These are phyloP conservation scores for Trichophyton simii DNA, from an alignment of 2,329 filamentous ascomycete species.

Conservation along the genomic window DNA sequence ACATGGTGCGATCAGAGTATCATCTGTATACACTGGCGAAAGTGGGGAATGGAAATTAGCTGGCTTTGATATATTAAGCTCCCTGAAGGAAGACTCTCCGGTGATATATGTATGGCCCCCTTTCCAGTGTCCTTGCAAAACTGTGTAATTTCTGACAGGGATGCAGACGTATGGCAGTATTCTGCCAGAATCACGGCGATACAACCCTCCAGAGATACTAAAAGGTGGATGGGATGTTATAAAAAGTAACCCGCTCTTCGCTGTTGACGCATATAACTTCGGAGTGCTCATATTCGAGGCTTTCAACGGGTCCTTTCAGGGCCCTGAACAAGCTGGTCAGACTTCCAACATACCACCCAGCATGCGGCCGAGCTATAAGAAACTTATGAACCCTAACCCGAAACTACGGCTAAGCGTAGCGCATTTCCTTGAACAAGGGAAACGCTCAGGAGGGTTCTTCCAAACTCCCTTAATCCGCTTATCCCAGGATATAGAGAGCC, in stretches of 20 bases:
- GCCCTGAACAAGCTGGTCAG: conserved; percentile 67
- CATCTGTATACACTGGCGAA: conserved; percentile 84
- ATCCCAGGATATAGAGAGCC: conserved; percentile 81
- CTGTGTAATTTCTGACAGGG: conserved; percentile 11
- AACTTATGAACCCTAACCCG: conserved; percentile 75
- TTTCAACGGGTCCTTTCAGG: conserved; percentile 73
- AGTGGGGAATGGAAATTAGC: conserved; percentile 97
- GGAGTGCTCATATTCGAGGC: conserved; percentile 77
- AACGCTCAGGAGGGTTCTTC: conserved; percentile 72
- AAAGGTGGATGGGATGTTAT: conserved; percentile 85
- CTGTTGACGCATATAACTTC: conserved; percentile 77
- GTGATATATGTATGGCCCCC: conserved; percentile 59
- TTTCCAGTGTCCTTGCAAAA: background rate
- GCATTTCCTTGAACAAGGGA: conserved; percentile 82
- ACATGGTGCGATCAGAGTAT: conserved; percentile 72
- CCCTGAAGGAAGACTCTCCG: conserved; percentile 89
- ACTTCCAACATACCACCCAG: conserved; percentile 72
- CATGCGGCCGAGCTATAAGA: conserved; percentile 87
- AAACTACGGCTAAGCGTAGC: conserved; percentile 74
- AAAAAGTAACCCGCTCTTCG: conserved; percentile 66
- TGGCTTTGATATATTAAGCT: conserved; percentile 87
- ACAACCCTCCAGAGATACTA: conserved; percentile 74
- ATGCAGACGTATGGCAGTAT: conserved; percentile 69
- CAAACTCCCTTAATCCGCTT: conserved; percentile 84
- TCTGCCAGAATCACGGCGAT: conserved; percentile 71